Evolutionary conservation across 345 rosid genomes (phyloP).

Genomic region (Hypericum perforatum): DNA sequence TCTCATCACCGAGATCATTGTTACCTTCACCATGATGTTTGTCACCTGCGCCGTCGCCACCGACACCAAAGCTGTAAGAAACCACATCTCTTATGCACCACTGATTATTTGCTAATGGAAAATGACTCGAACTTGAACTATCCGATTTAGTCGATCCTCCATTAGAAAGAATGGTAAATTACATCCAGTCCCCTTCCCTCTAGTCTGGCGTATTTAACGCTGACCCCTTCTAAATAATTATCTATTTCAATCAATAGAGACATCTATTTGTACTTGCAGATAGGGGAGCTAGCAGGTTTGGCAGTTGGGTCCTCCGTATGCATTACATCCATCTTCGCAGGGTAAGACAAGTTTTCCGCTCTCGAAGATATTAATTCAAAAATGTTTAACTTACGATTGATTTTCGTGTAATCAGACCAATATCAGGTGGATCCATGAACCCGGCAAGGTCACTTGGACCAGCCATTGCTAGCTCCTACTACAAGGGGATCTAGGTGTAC

Average conservation of each 20-base stretch:
- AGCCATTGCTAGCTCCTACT: constrained; percentile 38
- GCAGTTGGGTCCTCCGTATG: constrained; percentile 52
- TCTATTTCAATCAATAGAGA: no score
- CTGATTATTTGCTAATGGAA: no score
- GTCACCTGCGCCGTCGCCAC: constrained; percentile 41
- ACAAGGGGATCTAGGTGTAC: constrained; percentile 45
- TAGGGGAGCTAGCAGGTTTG: constrained; percentile 48
- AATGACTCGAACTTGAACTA: no score
- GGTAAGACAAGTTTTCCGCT: constrained; percentile 21
- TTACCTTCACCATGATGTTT: constrained; percentile 44
- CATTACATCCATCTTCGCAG: constrained; percentile 45
- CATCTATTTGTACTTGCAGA: constrained; percentile 13
- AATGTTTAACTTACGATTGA: background rate
- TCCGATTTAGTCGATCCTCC: no score
- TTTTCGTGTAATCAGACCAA: constrained; percentile 22
- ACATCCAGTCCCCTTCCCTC: no score
- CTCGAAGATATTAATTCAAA: background rate
- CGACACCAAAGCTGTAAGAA: constrained; percentile 33
- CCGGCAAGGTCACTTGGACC: constrained; percentile 50
- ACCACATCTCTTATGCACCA: background rate
- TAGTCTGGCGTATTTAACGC: no score
- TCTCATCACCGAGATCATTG: constrained; percentile 43
- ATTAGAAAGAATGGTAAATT: no score
- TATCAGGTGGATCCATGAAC: constrained; percentile 52
- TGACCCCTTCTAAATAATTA: no score